phyloP scores from a whole-genome alignment of 2,329 filamentous ascomycete species.

The Venturia aucupariae region DNA sequence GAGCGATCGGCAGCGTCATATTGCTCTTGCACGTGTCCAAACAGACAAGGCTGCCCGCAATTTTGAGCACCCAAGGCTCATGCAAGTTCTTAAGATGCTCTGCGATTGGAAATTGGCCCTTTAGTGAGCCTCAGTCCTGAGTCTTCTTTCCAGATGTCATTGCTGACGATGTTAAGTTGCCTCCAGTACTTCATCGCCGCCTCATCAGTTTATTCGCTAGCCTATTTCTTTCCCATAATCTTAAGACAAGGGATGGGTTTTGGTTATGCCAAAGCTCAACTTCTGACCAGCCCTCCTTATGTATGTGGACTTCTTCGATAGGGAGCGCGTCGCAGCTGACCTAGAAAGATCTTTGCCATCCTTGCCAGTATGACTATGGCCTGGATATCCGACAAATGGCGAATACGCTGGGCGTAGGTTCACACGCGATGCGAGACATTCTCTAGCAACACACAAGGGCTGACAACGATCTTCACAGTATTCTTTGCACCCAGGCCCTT shows the following conservation, averaged over 20 bases:
- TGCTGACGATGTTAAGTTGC: background rate
- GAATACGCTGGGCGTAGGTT: constrained; percentile 3
- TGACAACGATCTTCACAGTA: background rate
- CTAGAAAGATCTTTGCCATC: background rate
- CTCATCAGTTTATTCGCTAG: background rate
- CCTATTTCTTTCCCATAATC: background rate
- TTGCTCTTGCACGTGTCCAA: constrained; percentile 7
- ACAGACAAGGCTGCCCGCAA: constrained; percentile 4
- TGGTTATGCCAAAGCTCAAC: constrained; percentile 8
- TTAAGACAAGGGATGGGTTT: constrained; percentile 9
- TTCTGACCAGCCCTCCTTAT: constrained; percentile 4
- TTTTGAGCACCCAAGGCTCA: background rate
- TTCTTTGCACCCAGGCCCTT: background rate
- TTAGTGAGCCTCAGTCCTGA: background rate
- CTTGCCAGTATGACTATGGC: constrained; percentile 1
- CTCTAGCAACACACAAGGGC: no score
- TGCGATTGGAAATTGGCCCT: constrained; percentile 6
- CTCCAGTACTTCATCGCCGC: background rate
- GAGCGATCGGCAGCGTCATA: background rate
- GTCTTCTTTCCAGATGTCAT: background rate
- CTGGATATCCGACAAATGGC: constrained; percentile 7
- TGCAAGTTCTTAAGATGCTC: background rate
- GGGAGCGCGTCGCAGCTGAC: background rate
- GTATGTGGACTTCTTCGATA: background rate
- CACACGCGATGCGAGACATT: no score